These are phyloP conservation scores for Echinosophora koreensis DNA, from an alignment of 306 rosid species.

Conservation along the genomic window DNA sequence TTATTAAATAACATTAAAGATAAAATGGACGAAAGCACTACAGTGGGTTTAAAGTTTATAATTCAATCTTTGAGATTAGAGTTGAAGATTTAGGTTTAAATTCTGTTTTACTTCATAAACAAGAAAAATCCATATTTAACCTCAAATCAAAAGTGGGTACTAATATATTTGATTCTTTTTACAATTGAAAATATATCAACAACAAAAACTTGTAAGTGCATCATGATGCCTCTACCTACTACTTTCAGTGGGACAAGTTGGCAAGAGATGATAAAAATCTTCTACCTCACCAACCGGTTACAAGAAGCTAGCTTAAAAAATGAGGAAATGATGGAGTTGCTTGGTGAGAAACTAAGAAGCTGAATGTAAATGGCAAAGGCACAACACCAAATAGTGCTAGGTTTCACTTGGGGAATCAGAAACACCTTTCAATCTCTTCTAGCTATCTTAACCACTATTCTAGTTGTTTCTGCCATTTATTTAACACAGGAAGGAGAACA, in stretches of 20 bases:
- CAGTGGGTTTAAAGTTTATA: too few species aligned
- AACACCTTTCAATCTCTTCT: constrained; percentile 63
- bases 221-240: constrained; percentile 42
- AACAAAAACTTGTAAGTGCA: constrained; percentile 39
- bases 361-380: constrained; percentile 50
- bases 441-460: constrained; percentile 53
- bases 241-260: constrained; percentile 50
- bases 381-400: constrained; percentile 43
- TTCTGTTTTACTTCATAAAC: too few species aligned
- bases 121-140: too few species aligned
- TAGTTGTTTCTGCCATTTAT: constrained; percentile 63
- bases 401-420: constrained; percentile 59
- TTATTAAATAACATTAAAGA: too few species aligned
- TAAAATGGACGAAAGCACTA: too few species aligned
- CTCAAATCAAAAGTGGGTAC: constrained; percentile 12
- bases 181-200: background rate
- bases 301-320: constrained; percentile 50
- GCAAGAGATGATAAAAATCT: constrained; percentile 38
- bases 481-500: constrained; percentile 58
- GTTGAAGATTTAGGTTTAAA: too few species aligned
- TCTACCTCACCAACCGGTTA: constrained; percentile 54
- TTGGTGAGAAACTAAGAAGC: constrained; percentile 7
- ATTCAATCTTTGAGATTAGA: too few species aligned
- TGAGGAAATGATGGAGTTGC: constrained; percentile 22
- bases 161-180: background rate